These are phyloP conservation scores for Davidsoniella australis DNA, from an alignment of 2,329 filamentous ascomycete genomes.

Conservation along the genomic window DNA sequence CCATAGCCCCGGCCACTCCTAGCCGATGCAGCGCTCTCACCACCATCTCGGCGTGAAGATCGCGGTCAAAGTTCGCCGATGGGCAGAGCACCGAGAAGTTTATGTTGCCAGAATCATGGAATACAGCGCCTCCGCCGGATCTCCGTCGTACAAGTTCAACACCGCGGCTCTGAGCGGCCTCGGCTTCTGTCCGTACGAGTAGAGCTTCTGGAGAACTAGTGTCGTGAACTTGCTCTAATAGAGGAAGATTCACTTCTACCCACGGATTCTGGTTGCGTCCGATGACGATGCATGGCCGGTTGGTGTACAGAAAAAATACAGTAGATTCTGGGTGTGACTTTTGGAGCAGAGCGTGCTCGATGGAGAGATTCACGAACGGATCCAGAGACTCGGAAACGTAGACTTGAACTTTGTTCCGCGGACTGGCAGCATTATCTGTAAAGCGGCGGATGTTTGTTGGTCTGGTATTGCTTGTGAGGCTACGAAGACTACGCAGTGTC, in stretches of 20 bases:
- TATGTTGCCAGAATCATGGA: conserved; percentile 82
- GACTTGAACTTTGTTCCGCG: conserved; percentile 41
- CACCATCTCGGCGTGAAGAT: conserved; percentile 85
- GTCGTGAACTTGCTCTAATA: conserved; percentile 24
- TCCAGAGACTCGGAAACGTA: conserved; percentile 54
- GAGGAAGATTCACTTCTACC: conserved; percentile 66
- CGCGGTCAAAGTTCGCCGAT: conserved; percentile 55
- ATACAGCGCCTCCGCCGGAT: conserved; percentile 82
- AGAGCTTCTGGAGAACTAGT: not conserved
- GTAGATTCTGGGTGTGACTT: conserved; percentile 54
- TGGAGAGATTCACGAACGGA: conserved; percentile 79
- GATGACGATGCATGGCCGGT: conserved; percentile 73
- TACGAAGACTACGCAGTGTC: no score
- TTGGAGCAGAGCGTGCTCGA: conserved; percentile 80
- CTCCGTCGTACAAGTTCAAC: conserved; percentile 60
- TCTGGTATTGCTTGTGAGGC: no score
- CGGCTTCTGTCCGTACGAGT: conserved; percentile 11
- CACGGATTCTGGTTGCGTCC: conserved; percentile 97
- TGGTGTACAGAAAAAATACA: conserved; percentile 75
- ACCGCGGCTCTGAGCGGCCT: conserved; percentile 15
- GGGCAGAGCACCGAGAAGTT: conserved; percentile 91
- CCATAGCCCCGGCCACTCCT: conserved; percentile 42
- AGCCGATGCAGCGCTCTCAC: conserved; percentile 57
- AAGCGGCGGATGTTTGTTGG: conserved; percentile 15
- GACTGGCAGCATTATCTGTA: conserved; percentile 23